Percentiles rank a stretch among this genome's conserved stretches.
phyloP scores from a whole-genome alignment of 1,284 basidiomycete species.

The Puccinia horiana region DNA sequence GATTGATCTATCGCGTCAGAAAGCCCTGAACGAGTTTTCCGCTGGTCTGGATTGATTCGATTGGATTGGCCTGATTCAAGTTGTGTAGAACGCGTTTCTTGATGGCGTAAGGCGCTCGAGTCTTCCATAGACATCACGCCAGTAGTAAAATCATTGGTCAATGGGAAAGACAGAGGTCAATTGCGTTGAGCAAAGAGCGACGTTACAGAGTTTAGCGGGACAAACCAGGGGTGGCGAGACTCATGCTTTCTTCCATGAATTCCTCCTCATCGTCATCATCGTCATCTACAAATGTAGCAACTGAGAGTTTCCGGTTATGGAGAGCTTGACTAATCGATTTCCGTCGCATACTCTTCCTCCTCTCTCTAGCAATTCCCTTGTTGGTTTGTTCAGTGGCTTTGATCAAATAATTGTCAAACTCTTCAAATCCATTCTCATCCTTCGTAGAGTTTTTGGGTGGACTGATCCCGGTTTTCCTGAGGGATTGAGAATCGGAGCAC shows the following conservation, averaged over 20 bases:
- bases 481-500: background rate
- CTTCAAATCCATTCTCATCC: conserved; percentile 45
- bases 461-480: conserved; percentile 42
- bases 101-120: background rate
- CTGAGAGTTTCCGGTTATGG: conserved; percentile 34
- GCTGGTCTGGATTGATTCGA: background rate
- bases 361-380: conserved; percentile 40
- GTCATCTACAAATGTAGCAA: conserved; percentile 46
- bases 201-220: background rate
- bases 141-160: background rate
- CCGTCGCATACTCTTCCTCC: conserved; percentile 22
- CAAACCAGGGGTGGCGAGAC: conserved; percentile 37
- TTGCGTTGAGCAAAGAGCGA: background rate
- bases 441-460: conserved; percentile 28
- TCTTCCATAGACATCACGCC: background rate
- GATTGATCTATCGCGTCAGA: conserved; percentile 37
- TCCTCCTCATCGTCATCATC: conserved; percentile 31
- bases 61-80: background rate
- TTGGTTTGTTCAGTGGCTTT: conserved; percentile 46
- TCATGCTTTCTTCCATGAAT: conserved; percentile 45
- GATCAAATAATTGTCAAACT: conserved; percentile 39
- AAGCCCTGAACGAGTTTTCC: conserved; percentile 3
- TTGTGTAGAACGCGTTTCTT: background rate
- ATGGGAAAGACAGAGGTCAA: background rate
- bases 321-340: conserved; percentile 11